phyloP scores from a whole-genome alignment of 176 grass and related monocot species.

The Ampelocalamus luodianensis region DNA sequence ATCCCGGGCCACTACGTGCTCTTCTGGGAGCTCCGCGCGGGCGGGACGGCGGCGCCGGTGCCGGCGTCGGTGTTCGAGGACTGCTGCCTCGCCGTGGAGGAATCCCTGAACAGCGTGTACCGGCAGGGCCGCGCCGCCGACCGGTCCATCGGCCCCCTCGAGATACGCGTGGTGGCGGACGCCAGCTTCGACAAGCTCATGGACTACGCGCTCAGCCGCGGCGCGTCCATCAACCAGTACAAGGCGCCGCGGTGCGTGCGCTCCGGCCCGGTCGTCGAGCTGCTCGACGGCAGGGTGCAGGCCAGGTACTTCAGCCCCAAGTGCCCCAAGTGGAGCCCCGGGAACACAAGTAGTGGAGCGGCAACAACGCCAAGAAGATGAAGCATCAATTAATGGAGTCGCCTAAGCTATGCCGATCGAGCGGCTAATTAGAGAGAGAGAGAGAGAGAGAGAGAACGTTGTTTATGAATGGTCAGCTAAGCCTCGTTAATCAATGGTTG shows the following conservation, averaged over 20 bases:
- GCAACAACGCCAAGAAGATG: background rate
- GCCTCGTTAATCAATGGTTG: background rate
- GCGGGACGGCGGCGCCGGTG: constrained; percentile 40
- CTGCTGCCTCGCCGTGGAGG: constrained; percentile 75
- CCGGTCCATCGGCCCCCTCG: constrained; percentile 62
- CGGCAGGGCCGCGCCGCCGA: constrained; percentile 62
- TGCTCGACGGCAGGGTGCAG: constrained; percentile 53
- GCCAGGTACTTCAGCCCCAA: constrained; percentile 49
- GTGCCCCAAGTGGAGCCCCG: constrained; percentile 58
- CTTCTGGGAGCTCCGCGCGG: constrained; percentile 72
- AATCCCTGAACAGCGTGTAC: constrained; percentile 61
- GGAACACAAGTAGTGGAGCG: constrained; percentile 42
- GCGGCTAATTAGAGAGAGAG: background rate
- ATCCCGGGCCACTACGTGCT: constrained; percentile 77
- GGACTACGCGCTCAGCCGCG: constrained; percentile 66
- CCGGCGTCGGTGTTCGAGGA: constrained; percentile 54
- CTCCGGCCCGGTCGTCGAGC: constrained; percentile 50
- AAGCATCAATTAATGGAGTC: background rate
- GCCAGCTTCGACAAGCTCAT: constrained; percentile 72
- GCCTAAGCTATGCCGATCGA: background rate
- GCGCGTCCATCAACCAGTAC: constrained; percentile 77
- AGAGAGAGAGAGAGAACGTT: no score
- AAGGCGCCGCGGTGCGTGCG: constrained; percentile 76
- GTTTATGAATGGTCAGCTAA: constrained; percentile 28
- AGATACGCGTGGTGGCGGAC: constrained; percentile 62